A percentile compares a stretch with the other conserved stretches of the same genome.
These are phyloP conservation scores for Pythium dissotocum DNA, from an alignment of 352 stramenopile genomes.

Conservation along the genomic window DNA sequence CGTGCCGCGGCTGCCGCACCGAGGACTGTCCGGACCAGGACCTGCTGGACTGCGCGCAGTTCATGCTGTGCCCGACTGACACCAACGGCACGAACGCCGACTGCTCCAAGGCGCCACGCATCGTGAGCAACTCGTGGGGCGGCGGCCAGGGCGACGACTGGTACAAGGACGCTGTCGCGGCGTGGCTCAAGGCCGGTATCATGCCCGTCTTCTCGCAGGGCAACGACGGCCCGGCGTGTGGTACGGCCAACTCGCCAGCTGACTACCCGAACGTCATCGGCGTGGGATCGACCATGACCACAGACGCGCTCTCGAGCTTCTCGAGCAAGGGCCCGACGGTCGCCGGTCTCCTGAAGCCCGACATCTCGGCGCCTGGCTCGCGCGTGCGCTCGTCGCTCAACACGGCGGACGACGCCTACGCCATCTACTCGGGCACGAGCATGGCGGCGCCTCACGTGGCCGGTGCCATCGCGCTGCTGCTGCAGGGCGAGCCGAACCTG, in stretches of 20 bases:
- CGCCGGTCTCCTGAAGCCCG: slow-evolving; percentile 27
- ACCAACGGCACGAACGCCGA: slow-evolving; percentile 27
- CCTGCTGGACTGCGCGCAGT: slow-evolving; percentile 30
- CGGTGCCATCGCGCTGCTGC: slow-evolving; percentile 25
- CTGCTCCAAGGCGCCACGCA: slow-evolving; percentile 23
- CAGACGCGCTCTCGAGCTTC: slow-evolving; percentile 26
- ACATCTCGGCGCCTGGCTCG: slow-evolving; percentile 33
- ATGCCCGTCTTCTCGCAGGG: slow-evolving; percentile 25
- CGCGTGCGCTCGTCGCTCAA: slow-evolving; percentile 28
- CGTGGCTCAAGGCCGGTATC: slow-evolving; percentile 26
- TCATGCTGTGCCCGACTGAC: slow-evolving; percentile 32
- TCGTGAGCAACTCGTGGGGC: slow-evolving; percentile 33
- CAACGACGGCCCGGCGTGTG: slow-evolving; percentile 25
- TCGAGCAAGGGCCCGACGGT: slow-evolving; percentile 29
- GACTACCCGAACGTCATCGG: slow-evolving; percentile 22
- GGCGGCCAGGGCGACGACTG: slow-evolving; percentile 15
- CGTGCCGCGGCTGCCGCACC: slow-evolving; percentile 27
- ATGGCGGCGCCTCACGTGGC: slow-evolving; percentile 29
- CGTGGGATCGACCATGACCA: slow-evolving; percentile 12
- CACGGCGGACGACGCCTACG: slow-evolving; percentile 25
- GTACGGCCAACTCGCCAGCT: slow-evolving; percentile 15
- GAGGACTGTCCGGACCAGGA: slow-evolving; percentile 20
- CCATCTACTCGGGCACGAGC: slow-evolving; percentile 30
- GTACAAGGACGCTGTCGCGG: slow-evolving; percentile 15
- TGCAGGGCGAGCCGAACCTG: slow-evolving; percentile 15